phyloP scores from a whole-genome alignment of 2,329 filamentous ascomycete genomes.

The Dactylonectria macrodidyma region DNA sequence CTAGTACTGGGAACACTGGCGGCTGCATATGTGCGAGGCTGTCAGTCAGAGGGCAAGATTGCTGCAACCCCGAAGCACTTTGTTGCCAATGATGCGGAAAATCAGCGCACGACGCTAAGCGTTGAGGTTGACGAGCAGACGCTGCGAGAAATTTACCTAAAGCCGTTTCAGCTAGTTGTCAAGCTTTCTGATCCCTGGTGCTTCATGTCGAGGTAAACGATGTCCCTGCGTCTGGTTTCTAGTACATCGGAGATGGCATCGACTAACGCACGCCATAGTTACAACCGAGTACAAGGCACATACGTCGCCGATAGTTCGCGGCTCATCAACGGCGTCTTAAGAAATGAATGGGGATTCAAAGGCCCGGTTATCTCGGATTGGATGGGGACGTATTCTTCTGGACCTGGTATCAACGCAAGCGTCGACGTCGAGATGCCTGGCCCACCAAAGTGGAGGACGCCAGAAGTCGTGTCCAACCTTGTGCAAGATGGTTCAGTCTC shows the following conservation, averaged over 20 bases:
- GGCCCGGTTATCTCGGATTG: constrained; percentile 54
- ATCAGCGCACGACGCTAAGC: constrained; percentile 37
- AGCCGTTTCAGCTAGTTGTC: constrained; percentile 58
- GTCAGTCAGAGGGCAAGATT: constrained; percentile 55
- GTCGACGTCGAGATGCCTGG: constrained; percentile 34
- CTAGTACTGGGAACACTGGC: constrained; percentile 58
- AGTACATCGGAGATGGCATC: background rate
- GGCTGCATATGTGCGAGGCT: constrained; percentile 57
- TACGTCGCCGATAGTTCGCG: constrained; percentile 37
- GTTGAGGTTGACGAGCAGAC: constrained; percentile 40
- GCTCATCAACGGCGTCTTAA: constrained; percentile 41
- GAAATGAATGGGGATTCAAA: constrained; percentile 51
- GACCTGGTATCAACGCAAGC: constrained; percentile 46
- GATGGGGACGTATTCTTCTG: constrained; percentile 50
- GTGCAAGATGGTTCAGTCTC: constrained; percentile 6
- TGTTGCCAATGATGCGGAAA: constrained; percentile 56
- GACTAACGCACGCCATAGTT: constrained; percentile 6
- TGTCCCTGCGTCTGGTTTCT: background rate
- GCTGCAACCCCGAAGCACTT: constrained; percentile 61
- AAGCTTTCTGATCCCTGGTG: constrained; percentile 70
- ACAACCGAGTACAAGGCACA: constrained; percentile 44
- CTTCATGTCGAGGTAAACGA: constrained; percentile 15
- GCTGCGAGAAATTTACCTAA: constrained; percentile 55
- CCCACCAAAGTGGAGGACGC: constrained; percentile 14
- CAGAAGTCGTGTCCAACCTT: constrained; percentile 1